Base-by-base conservation (phyloP, 2,329 filamentous ascomycete species). In the Setomelanomma holmii region DNA sequence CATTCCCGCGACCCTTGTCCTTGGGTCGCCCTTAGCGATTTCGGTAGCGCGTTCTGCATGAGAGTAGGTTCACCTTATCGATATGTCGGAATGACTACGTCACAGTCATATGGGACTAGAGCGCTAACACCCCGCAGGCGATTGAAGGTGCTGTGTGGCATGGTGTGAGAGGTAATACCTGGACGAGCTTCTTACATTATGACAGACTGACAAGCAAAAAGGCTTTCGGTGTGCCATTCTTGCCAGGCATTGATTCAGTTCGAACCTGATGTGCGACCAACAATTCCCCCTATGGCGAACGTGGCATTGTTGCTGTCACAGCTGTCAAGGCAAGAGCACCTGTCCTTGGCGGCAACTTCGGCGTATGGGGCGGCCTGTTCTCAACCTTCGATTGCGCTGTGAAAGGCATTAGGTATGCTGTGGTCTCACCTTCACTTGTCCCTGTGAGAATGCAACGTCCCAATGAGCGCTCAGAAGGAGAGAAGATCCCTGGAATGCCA, bases 401-500 rank as follows among this genome's bases (percentile, higher is more conserved):
- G 55, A 98, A 98, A 83, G 93, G 93, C 49, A 80, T 80, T 53
- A 68, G 92, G 61, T 49, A 41, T 16, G 48, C n/a, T 4, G 36
- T 14, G 27, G 10, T 14, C 14, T 30, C 10, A 30, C 14, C 3
- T 4, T 30, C 5, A 10, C 27, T 30, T 30, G 27, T 2, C 10
- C 3, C 3, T 14, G 14, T 8, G 27, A 30, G 27, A 30, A 30
- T 30, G 27, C 10, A 10, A 8, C 10, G 27, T 30, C 27, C 45
- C 49, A 24, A 49, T 34, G 24, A 3, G 16, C 24, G 16, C 7
- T 14, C 21, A 55, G 38, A 24, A 90, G 93, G 83, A 98, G 97
- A 87, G 93, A 98, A 77, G 93, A 98, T 75, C 91, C 93, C n/a
- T 98, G 91, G 81, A 98, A 97, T 79, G 91, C 92, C 68, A 98